A percentile compares a stretch with the other conserved stretches of the same genome.
phyloP scores from a whole-genome alignment of 2,329 filamentous ascomycete genomes.

The Colletotrichum gigasporum region DNA sequence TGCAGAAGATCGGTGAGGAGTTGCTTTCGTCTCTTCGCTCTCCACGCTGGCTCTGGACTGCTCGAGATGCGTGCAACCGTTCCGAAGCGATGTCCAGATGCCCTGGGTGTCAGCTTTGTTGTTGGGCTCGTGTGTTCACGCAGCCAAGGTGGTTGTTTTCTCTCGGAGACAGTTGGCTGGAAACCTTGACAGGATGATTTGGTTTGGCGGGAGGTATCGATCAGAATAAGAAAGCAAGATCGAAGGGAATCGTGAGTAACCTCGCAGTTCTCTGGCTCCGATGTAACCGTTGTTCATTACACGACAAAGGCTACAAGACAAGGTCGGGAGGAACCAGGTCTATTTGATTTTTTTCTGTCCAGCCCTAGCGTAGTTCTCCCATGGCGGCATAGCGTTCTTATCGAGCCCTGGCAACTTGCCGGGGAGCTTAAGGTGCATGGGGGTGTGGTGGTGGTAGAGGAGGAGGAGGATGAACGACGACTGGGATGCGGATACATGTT shows the following conservation, averaged over 20 bases:
- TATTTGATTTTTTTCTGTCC: conserved; percentile 31
- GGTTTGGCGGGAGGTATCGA: neutral
- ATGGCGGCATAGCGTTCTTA: conserved; percentile 33
- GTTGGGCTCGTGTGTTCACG: conserved; percentile 1
- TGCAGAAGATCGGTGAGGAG: no score
- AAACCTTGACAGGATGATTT: conserved; percentile 1
- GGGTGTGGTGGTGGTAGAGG: conserved; percentile 18
- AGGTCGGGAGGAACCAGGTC: conserved; percentile 27
- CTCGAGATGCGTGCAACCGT: neutral
- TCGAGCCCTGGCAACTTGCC: conserved; percentile 28
- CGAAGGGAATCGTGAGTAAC: conserved; percentile 9
- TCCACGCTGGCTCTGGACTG: neutral
- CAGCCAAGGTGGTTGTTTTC: neutral
- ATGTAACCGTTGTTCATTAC: conserved; percentile 27
- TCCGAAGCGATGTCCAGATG: neutral
- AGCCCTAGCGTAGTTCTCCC: conserved; percentile 29
- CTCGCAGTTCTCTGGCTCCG: conserved; percentile 11
- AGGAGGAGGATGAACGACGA: conserved; percentile 30
- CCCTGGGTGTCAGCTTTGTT: neutral
- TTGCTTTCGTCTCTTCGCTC: neutral
- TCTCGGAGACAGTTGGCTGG: neutral
- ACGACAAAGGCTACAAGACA: conserved; percentile 16
- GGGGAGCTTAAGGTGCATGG: conserved; percentile 32
- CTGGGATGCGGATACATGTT: conserved; percentile 24
- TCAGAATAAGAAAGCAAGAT: conserved; percentile 18